Conservation (phyloP, 2,329 filamentous ascomycete genomes). For the Ramichloridium luteum region DNA sequence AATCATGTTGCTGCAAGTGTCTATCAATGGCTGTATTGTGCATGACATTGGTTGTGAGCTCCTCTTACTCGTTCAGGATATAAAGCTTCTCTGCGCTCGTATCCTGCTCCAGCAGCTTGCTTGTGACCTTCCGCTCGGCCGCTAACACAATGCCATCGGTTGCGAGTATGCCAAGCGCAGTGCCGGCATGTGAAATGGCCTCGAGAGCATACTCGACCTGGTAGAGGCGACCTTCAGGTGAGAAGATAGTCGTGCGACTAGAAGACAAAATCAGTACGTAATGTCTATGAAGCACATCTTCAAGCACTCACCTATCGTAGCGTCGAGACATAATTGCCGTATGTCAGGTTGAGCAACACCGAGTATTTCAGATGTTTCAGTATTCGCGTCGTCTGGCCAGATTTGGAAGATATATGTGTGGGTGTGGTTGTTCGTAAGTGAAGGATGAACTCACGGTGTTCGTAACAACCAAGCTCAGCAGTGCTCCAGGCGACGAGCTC, state of each 20-base stretch:
- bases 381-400: too few relatives aligned
- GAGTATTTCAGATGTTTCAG: too few relatives aligned
- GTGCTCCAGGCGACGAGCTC: conserved; percentile 3
- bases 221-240: conserved; percentile 93
- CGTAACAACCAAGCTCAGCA: too few relatives aligned
- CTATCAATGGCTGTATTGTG: too few relatives aligned
- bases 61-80: conserved; percentile 87
- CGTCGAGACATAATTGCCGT: conserved; percentile 22
- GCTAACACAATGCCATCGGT: conserved; percentile 98
- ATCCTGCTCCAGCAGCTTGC: conserved; percentile 97
- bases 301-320: conserved; percentile 20
- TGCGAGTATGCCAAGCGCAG: conserved; percentile 88
- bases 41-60: background rate
- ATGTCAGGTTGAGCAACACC: background rate
- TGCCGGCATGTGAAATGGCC: conserved; percentile 96
- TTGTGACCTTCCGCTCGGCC: conserved; percentile 96
- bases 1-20: conserved; percentile 99
- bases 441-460: too few relatives aligned
- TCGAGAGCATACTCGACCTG: conserved; percentile 99
- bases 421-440: too few relatives aligned
- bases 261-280: background rate
- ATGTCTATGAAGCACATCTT: too few relatives aligned
- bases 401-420: too few relatives aligned
- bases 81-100: conserved; percentile 99
- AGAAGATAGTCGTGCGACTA: conserved; percentile 84